A percentile compares a stretch with the other conserved stretches of the same genome.
Conservation (phyloP, 1,284 basidiomycete species). For the Thelephora terrestris region DNA sequence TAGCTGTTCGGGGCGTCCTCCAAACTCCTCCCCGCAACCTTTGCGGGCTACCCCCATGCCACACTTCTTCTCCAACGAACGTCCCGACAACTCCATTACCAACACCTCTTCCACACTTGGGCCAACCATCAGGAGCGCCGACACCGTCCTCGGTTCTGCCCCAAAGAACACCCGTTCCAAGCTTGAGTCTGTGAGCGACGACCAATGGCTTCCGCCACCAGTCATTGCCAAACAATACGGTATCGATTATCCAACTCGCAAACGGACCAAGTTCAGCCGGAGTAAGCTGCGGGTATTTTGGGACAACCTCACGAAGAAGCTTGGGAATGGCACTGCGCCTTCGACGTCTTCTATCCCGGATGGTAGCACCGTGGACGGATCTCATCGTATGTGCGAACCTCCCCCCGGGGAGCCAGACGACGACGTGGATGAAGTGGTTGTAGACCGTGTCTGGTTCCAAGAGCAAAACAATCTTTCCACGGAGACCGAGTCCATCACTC, state of each 20-base stretch:
- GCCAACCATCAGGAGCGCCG: no score
- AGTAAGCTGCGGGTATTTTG: conserved; percentile 29
- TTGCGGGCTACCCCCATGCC: no score
- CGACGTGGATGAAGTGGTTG: conserved; percentile 59
- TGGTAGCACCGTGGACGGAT: conserved; percentile 27
- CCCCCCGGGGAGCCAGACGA: conserved; percentile 17
- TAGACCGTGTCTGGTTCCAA: conserved; percentile 58
- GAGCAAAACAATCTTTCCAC: conserved; percentile 38
- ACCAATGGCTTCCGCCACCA: conserved; percentile 2
- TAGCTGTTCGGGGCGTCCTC: no score
- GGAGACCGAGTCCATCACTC: conserved; percentile 38
- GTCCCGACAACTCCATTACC: no score
- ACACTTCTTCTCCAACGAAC: no score
- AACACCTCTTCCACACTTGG: no score
- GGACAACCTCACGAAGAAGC: conserved; percentile 32
- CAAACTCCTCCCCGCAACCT: no score
- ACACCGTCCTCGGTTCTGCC: no score
- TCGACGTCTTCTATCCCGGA: conserved; percentile 32
- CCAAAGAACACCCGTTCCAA: background rate
- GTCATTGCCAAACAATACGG: conserved; percentile 4
- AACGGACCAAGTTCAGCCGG: conserved; percentile 28
- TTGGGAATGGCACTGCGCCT: conserved; percentile 31
- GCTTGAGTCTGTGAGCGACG: background rate
- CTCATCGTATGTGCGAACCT: conserved; percentile 23
- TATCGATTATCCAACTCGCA: conserved; percentile 6